Evolutionary conservation across 345 rosid species (phyloP).

Genomic region (Aurinia saxatilis): DNA sequence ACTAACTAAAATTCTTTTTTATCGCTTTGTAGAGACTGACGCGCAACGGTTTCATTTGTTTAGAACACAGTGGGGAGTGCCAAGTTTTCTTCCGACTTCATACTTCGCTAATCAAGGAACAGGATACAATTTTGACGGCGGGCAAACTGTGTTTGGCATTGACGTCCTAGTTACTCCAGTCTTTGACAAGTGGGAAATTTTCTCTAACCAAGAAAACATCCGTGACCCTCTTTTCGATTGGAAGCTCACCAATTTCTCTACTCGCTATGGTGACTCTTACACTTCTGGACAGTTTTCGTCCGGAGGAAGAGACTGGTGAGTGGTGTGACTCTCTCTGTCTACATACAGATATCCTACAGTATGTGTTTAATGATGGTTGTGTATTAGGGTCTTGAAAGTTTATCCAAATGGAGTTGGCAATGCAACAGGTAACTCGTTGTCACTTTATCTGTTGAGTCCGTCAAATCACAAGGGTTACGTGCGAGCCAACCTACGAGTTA

Average conservation of each 20-base stretch:
- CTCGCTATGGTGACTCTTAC: neutral
- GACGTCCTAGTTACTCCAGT: neutral
- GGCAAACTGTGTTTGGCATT: conserved; percentile 10
- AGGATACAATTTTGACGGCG: conserved; percentile 5
- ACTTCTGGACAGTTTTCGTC: neutral
- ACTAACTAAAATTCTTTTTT: no score
- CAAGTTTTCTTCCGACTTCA: neutral
- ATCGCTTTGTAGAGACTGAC: neutral
- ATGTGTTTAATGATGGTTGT: neutral
- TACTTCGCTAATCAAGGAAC: neutral
- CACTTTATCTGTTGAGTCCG: conserved; percentile 9
- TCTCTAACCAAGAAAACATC: conserved; percentile 8
- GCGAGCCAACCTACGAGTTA: conserved; percentile 7
- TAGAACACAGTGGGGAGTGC: neutral
- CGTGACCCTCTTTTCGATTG: neutral
- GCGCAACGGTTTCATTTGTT: conserved; percentile 10
- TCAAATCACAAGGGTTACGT: conserved; percentile 1
- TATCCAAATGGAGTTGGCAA: conserved; percentile 16
- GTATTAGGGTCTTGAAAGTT: neutral
- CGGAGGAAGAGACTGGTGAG: conserved; percentile 11
- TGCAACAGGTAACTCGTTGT: neutral
- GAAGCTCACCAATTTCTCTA: neutral
- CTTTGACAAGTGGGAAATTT: neutral
- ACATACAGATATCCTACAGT: no score
- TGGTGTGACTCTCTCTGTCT: neutral